Evolutionary conservation across 768 basidiomycete genomes (phyloP), one percentile per base, ranked within the genome.

Genomic region (Dendrothele bispora): DNA sequence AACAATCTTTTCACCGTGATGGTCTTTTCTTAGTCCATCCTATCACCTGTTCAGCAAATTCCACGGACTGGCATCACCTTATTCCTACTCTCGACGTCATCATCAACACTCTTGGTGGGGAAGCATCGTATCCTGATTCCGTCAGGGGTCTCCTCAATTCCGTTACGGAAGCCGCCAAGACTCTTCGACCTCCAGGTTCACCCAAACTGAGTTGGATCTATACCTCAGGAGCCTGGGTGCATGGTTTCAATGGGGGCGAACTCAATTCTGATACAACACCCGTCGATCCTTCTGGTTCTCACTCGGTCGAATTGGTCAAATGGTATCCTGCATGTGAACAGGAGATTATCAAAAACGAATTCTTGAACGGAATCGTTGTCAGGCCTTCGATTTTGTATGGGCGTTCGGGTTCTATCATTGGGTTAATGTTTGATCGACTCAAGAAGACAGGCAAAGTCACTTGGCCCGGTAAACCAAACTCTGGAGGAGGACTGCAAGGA

Each of bases 221-320:
- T 55, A 70, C 69, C 12, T 74, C 72, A 1, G 77, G 77, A 10
- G 64, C 68, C 1, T 78, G 75, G 77, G 64, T 72, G 7, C 68
- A 73, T 51, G 66, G 68, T 20, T 69, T 75, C 30, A 59, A 61
- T 55, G n/a, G n/a, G n/a, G 55, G 34, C 1, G 57, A 61, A 2
- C 46, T 63, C 51, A 55, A 66, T 35, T 61, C 62, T 6, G 72
- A 73, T 55, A 66, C 64, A 5, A 66, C 65, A 10, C 62, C 71
- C 17, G 50, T 63, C 45, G n/a, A n/a, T n/a, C n/a, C n/a, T n/a
- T n/a, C n/a, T n/a, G n/a, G n/a, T n/a, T 41, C 43, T 2, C 48
- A 37, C 21, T 58, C 67, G 39, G 51, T 53, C 7, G 49, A 55
- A 38, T 46, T 68, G n/a, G 57, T 63, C 27, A 50, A 60, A 1